Conservation (phyloP, 1,284 basidiomycete species). For the Schizopora paradoxa region DNA sequence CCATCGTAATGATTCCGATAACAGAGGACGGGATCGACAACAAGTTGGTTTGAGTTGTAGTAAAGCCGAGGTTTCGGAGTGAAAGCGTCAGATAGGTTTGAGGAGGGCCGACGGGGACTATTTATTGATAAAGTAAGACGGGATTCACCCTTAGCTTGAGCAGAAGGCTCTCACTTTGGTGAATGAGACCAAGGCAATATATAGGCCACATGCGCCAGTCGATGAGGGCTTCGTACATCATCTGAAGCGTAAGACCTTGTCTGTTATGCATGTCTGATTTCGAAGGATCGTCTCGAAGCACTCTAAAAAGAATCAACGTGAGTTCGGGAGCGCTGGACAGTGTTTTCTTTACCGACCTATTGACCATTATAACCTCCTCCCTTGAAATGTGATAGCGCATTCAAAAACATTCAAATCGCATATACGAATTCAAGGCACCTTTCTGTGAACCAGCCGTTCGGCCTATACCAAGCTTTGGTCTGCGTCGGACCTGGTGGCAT, state of each 20-base stretch:
- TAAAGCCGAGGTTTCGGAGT: conserved; percentile 48
- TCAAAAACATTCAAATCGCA: not conserved
- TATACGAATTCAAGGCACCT: conserved; percentile 9
- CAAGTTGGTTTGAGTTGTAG: conserved; percentile 45
- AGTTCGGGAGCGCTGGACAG: not conserved
- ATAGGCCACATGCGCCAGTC: conserved; percentile 56
- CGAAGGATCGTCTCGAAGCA: conserved; percentile 53
- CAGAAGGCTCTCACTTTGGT: conserved; percentile 34
- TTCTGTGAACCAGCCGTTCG: conserved; percentile 32
- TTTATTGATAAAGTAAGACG: conserved; percentile 1
- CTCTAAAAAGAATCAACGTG: conserved; percentile 23
- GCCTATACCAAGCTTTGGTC: conserved; percentile 29
- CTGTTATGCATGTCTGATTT: conserved; percentile 65
- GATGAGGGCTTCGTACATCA: conserved; percentile 41
- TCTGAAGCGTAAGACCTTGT: conserved; percentile 42
- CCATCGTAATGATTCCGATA: conserved; percentile 37
- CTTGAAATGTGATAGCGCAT: conserved; percentile 20
- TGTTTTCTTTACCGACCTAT: conserved; percentile 29
- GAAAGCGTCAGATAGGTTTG: conserved; percentile 48
- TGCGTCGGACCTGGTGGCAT: conserved; percentile 32
- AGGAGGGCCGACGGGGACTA: conserved; percentile 43
- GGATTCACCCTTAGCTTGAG: not conserved
- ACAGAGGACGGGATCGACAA: conserved; percentile 45
- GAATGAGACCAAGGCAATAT: conserved; percentile 42
- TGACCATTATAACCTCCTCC: conserved; percentile 56